phyloP scores from a whole-genome alignment of 257 asterid genomes.

The Nyctanthes arbortristis region DNA sequence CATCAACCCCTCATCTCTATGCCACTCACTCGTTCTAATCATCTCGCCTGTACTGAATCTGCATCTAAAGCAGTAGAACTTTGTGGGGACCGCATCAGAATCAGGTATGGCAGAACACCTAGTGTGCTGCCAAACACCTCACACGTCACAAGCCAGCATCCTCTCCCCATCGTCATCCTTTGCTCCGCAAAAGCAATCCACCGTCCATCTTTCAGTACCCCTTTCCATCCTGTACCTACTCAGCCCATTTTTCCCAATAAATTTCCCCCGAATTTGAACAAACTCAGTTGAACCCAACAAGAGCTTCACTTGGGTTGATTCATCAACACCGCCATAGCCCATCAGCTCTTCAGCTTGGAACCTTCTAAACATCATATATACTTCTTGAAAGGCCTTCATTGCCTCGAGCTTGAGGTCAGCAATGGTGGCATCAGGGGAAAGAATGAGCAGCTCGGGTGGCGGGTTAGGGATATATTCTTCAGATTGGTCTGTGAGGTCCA shows the following conservation, averaged over 20 bases:
- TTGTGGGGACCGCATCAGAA: slow-evolving; percentile 61
- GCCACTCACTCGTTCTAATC: slow-evolving; percentile 25
- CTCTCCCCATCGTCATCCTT: slow-evolving; percentile 95
- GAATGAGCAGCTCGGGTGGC: slow-evolving; percentile 72
- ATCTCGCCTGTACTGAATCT: slow-evolving; percentile 11
- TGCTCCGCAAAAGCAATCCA: slow-evolving; percentile 89
- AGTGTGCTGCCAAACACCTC: slow-evolving; percentile 96
- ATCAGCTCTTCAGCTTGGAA: slow-evolving; percentile 81
- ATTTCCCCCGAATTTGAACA: slow-evolving; percentile 58
- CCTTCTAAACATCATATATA: slow-evolving; percentile 70
- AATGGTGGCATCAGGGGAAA: slow-evolving; percentile 71
- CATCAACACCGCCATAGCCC: slow-evolving; percentile 79
- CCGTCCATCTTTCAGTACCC: slow-evolving; percentile 88
- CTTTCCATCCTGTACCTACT: slow-evolving; percentile 77
- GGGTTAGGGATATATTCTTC: slow-evolving; percentile 53
- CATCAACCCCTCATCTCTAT: slow-evolving; percentile 38
- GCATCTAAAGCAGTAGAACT: slow-evolving; percentile 59
- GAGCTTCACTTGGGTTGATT: slow-evolving; percentile 77
- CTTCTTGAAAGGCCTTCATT: slow-evolving; percentile 75
- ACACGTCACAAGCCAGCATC: slow-evolving; percentile 89
- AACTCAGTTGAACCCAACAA: slow-evolving; percentile 62
- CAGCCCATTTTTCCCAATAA: slow-evolving; percentile 56
- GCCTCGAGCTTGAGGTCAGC: slow-evolving; percentile 87
- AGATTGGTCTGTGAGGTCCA: slow-evolving; percentile 62
- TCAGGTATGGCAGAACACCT: slow-evolving; percentile 80